Percentiles rank a stretch among this genome's conserved stretches.
Evolutionary conservation across 768 basidiomycete genomes (phyloP).

Genomic region (Psilocybe azurescens): DNA sequence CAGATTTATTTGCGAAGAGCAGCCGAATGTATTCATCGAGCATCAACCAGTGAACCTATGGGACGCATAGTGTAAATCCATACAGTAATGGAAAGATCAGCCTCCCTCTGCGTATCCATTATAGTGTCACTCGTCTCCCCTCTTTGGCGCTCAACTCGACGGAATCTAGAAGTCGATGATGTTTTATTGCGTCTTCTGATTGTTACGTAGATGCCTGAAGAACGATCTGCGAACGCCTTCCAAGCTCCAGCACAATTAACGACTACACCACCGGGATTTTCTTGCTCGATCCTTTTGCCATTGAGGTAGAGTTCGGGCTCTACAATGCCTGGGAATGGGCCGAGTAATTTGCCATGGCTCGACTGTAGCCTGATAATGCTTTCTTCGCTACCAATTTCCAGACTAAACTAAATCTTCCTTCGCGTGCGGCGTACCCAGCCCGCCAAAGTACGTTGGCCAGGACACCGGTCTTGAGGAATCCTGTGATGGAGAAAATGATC

Average conservation of each 20-base stretch:
- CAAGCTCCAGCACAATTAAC: slow-evolving; percentile 6
- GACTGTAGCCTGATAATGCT: slow-evolving; percentile 26
- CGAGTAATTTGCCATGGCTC: background rate
- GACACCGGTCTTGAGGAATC: slow-evolving; percentile 35
- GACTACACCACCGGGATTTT: slow-evolving; percentile 1
- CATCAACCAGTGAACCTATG: too few relatives aligned
- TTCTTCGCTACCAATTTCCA: slow-evolving; percentile 41
- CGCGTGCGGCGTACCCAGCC: slow-evolving; percentile 22
- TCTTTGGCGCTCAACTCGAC: slow-evolving; percentile 20
- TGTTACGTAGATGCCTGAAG: slow-evolving; percentile 14
- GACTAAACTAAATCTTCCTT: slow-evolving; percentile 29
- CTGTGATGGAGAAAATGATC: slow-evolving; percentile 36
- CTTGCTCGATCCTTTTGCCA: slow-evolving; percentile 21
- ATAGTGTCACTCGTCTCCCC: background rate
- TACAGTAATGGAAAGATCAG: too few relatives aligned
- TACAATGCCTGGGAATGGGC: background rate
- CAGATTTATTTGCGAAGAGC: too few relatives aligned
- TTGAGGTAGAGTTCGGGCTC: slow-evolving; percentile 23
- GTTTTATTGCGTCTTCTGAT: slow-evolving; percentile 28
- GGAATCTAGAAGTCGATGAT: slow-evolving; percentile 19
- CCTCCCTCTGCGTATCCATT: background rate
- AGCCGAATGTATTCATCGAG: too few relatives aligned
- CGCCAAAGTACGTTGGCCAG: slow-evolving; percentile 33
- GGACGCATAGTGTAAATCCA: too few relatives aligned
- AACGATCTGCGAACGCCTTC: slow-evolving; percentile 20